Conservation (phyloP, 1,284 basidiomycete genomes). For the Boletus mariae region DNA sequence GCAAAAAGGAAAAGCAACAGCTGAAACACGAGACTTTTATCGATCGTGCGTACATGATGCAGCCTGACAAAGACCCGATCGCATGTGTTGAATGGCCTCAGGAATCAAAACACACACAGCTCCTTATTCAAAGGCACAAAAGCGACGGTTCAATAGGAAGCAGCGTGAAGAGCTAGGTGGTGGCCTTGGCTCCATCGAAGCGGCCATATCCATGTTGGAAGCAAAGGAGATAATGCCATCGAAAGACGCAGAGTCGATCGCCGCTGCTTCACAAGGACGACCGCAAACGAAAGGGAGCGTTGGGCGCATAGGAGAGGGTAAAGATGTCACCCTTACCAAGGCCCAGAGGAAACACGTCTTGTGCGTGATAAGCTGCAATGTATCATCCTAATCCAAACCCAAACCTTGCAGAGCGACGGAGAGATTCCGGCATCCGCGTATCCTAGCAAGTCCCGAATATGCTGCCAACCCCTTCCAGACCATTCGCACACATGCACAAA, state of each 20-base stretch:
- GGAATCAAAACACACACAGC: constrained; percentile 52
- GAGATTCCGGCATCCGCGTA: constrained; percentile 64
- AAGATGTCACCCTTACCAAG: constrained; percentile 55
- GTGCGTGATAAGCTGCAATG: constrained; percentile 44
- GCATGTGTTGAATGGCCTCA: constrained; percentile 27
- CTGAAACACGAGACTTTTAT: constrained; percentile 66
- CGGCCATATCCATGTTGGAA: constrained; percentile 52
- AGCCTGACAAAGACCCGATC: background rate
- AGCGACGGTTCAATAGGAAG: constrained; percentile 66
- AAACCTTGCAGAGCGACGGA: constrained; percentile 54
- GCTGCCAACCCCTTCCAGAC: constrained; percentile 71
- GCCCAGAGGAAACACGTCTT: constrained; percentile 65
- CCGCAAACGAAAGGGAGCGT: constrained; percentile 29
- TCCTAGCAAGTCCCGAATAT: constrained; percentile 66
- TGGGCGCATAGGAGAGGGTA: constrained; percentile 70
- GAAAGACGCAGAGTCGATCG: constrained; percentile 20
- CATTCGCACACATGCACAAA: constrained; percentile 76
- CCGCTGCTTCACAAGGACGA: constrained; percentile 1
- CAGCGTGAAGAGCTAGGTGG: constrained; percentile 65
- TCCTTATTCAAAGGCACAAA: constrained; percentile 75
- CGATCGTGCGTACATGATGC: constrained; percentile 44
- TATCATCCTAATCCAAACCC: constrained; percentile 7
- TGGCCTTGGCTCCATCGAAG: constrained; percentile 56
- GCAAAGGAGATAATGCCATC: constrained; percentile 28
- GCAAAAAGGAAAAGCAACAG: constrained; percentile 70